A percentile compares a stretch with the other conserved stretches of the same genome.
Evolutionary conservation across 2,329 filamentous ascomycete species (phyloP).

Genomic region (Aspergillus ochraceus): DNA sequence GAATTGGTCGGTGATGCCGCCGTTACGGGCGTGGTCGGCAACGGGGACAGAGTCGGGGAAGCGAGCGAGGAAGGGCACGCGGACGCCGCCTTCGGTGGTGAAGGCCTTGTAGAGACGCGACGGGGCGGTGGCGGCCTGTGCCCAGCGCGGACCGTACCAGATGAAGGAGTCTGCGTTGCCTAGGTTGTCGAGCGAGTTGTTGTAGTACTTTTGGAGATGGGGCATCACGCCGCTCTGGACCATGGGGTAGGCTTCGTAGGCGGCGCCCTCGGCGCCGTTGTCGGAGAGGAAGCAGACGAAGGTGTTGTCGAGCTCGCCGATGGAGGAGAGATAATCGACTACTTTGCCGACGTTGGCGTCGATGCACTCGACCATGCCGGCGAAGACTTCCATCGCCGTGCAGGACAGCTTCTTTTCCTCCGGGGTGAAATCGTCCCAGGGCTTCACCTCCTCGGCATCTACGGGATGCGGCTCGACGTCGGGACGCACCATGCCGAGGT

Average conservation of each 20-base stretch:
- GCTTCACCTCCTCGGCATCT: slow-evolving; percentile 46
- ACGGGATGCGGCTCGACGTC: slow-evolving; percentile 45
- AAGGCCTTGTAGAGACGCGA: slow-evolving; percentile 52
- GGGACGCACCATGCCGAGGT: slow-evolving; percentile 55
- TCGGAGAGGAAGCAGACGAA: slow-evolving; percentile 65
- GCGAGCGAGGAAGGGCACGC: slow-evolving; percentile 54
- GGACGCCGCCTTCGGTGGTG: slow-evolving; percentile 53
- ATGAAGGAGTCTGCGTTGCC: slow-evolving; percentile 59
- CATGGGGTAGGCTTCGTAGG: slow-evolving; percentile 60
- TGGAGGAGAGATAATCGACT: slow-evolving; percentile 55
- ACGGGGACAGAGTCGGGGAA: slow-evolving; percentile 34
- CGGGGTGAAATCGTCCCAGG: slow-evolving; percentile 35
- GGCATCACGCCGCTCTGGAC: slow-evolving; percentile 55
- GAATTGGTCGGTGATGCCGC: slow-evolving; percentile 52
- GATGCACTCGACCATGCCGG: slow-evolving; percentile 64
- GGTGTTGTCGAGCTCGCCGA: slow-evolving; percentile 63
- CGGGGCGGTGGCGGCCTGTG: slow-evolving; percentile 55
- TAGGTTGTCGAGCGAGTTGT: slow-evolving; percentile 59
- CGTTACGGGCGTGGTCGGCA: slow-evolving; percentile 22
- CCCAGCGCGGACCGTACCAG: slow-evolving; percentile 62
- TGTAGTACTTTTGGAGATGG: slow-evolving; percentile 58
- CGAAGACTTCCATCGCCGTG: slow-evolving; percentile 62
- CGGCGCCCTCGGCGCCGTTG: slow-evolving; percentile 62
- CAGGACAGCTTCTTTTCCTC: slow-evolving; percentile 43
- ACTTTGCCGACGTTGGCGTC: slow-evolving; percentile 62